Conservation (phyloP, 305 asterid species). For the Fraxinus latifolia region DNA sequence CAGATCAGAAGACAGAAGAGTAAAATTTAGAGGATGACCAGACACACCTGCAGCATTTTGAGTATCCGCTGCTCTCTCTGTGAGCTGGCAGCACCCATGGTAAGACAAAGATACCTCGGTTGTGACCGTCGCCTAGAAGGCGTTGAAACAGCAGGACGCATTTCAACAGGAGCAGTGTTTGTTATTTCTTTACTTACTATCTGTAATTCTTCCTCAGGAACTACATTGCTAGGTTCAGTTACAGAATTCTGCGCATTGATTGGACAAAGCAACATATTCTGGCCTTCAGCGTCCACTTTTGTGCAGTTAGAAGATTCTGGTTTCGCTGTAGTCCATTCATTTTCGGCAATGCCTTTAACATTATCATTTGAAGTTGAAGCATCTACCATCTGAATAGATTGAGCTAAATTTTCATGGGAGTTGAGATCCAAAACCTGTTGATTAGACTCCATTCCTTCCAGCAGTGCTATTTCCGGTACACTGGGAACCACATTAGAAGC, state of each 20-base stretch:
- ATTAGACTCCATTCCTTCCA: constrained; percentile 32
- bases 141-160: constrained; percentile 33
- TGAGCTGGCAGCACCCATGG: constrained; percentile 43
- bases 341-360: constrained; percentile 25
- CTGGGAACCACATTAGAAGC: constrained; percentile 33
- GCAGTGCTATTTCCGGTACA: constrained; percentile 30
- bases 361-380: constrained; percentile 36
- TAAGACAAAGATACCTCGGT: constrained; percentile 56
- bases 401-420: constrained; percentile 35
- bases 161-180: constrained; percentile 28
- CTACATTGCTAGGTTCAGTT: constrained; percentile 31
- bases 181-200: constrained; percentile 32
- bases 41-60: constrained; percentile 73
- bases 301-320: constrained; percentile 37
- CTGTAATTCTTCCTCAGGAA: constrained; percentile 35
- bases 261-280: constrained; percentile 32
- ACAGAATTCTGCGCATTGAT: constrained; percentile 36
- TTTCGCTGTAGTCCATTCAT: constrained; percentile 29
- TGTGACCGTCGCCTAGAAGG: constrained; percentile 51
- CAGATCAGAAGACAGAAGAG: constrained; percentile 16
- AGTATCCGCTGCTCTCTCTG: constrained; percentile 81
- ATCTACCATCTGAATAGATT: constrained; percentile 38
- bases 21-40: constrained; percentile 17
- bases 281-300: constrained; percentile 34
- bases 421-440: constrained; percentile 31